Evolutionary conservation across 2,329 filamentous ascomycete species (phyloP), one percentile per base, ranked within the genome.

Genomic region (Scytalidium sp.): DNA sequence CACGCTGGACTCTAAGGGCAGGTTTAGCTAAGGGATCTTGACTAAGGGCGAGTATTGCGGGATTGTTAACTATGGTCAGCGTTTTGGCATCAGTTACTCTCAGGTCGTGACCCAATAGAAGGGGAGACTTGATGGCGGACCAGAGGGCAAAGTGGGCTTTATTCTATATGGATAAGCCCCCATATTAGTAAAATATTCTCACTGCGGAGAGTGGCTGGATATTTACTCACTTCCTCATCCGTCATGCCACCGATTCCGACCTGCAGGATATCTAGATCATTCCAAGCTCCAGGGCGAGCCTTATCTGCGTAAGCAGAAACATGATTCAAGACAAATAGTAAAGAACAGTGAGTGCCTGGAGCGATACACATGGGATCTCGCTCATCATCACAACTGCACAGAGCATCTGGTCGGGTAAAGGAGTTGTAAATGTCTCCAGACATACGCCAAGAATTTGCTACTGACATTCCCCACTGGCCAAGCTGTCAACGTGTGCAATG

Each of bases 381-480:
- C 10, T 40, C 40, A 43, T 48, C 70, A 72, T 60, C 60, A 3
- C 60, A 60, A 2, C 58, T 55, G 36, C 60, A 63, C 43, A 61
- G 62, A 51, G 58, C 57, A 42, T 63, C 60, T 36, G 60, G 59
- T 15, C 76, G 50, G 74, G 68, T 59, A 61, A 71, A 60, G 51
- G 49, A 60, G 57, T 48, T 60, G 51, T 61, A 63, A 21, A 65
- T 65, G 47, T 66, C 63, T 11, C 62, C 63, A 9, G 60, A 57
- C 36, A 66, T 64, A 27, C 63, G 59, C 46, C 62, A 64, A 6
- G 61, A 64, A 45, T 64, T 61, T 19, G 52, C 52, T 17, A 64
- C 49, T 29, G 57, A 56, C 21, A 58, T 52, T 6, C 60, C 54
- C 52, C 56, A 61, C n/a, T 56, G 21, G 15, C 17, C 7, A 15